phyloP scores from a whole-genome alignment of 2,329 filamentous ascomycete genomes.

The Phialocephala sp. region DNA sequence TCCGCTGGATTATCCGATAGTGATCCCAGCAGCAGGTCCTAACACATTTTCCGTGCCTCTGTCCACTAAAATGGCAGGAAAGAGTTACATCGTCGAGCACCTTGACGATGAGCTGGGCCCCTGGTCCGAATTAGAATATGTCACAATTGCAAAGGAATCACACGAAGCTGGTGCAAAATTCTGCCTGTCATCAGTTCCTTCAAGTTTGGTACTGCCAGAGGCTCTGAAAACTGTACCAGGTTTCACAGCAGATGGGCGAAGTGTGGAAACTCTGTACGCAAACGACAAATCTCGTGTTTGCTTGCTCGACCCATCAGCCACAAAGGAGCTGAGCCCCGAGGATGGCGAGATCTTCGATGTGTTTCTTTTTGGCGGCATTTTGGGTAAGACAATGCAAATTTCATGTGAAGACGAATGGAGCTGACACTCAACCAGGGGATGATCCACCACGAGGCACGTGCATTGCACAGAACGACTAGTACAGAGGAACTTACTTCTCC shows the following conservation, averaged over 20 bases:
- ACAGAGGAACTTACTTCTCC: constrained; percentile 20
- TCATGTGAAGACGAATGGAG: constrained; percentile 14
- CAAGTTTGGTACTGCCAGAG: constrained; percentile 68
- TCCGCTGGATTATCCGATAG: constrained; percentile 2
- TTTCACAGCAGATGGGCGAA: constrained; percentile 74
- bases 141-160: constrained; percentile 84
- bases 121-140: constrained; percentile 95
- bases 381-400: constrained; percentile 64
- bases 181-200: constrained; percentile 80
- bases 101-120: constrained; percentile 91
- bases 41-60: constrained; percentile 2
- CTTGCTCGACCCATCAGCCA: constrained; percentile 84
- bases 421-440: constrained; percentile 66
- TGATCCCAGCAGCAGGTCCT: not conserved
- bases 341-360: constrained; percentile 86
- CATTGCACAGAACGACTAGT: constrained; percentile 10
- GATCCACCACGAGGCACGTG: constrained; percentile 85
- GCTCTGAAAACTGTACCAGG: constrained; percentile 60
- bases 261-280: constrained; percentile 83
- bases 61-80: constrained; percentile 51
- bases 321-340: constrained; percentile 79
- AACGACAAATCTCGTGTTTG: constrained; percentile 79
- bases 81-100: constrained; percentile 95
- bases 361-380: constrained; percentile 94
- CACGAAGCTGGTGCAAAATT: constrained; percentile 70